A percentile compares a stretch with the other conserved stretches of the same genome.
Conservation (phyloP, 2,329 filamentous ascomycete genomes). For the Ambrosiella beaveri region DNA sequence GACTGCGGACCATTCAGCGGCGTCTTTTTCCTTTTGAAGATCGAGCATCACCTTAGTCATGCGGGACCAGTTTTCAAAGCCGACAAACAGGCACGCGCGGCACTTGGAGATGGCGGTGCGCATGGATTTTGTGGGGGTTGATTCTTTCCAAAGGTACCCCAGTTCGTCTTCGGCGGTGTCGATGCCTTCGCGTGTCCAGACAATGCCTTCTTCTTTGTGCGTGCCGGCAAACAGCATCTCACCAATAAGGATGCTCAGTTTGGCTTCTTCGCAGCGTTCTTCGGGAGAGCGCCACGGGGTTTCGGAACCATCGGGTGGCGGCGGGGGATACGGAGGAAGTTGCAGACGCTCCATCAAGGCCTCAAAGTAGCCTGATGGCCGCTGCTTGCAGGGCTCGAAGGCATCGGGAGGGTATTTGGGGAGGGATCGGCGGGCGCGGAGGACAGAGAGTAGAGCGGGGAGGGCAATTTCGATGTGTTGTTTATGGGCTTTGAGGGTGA, state of each 20-base stretch:
- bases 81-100: slow-evolving; percentile 57
- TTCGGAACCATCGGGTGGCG: slow-evolving; percentile 51
- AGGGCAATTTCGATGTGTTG: slow-evolving; percentile 53
- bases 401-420: slow-evolving; percentile 21
- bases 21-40: slow-evolving; percentile 38
- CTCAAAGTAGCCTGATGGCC: background rate
- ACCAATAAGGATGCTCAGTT: slow-evolving; percentile 74
- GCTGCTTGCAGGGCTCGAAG: background rate
- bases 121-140: slow-evolving; percentile 14
- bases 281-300: slow-evolving; percentile 45
- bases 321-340: slow-evolving; percentile 49
- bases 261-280: slow-evolving; percentile 69
- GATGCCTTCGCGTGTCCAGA: slow-evolving; percentile 81
- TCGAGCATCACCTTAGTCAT: slow-evolving; percentile 40
- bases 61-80: slow-evolving; percentile 62
- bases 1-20: slow-evolving; percentile 20
- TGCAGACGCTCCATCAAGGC: background rate
- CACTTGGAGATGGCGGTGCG: slow-evolving; percentile 37
- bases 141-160: slow-evolving; percentile 20
- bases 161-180: slow-evolving; percentile 58
- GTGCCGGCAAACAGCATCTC: slow-evolving; percentile 68
- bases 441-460: slow-evolving; percentile 69
- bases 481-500: slow-evolving; percentile 56
- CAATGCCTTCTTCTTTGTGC: slow-evolving; percentile 51
- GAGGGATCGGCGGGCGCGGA: slow-evolving; percentile 56